Percentiles rank a stretch among this genome's conserved stretches.
Conservation (phyloP, 1,284 basidiomycete species). For the Pseudozyma tsukubaensis region DNA sequence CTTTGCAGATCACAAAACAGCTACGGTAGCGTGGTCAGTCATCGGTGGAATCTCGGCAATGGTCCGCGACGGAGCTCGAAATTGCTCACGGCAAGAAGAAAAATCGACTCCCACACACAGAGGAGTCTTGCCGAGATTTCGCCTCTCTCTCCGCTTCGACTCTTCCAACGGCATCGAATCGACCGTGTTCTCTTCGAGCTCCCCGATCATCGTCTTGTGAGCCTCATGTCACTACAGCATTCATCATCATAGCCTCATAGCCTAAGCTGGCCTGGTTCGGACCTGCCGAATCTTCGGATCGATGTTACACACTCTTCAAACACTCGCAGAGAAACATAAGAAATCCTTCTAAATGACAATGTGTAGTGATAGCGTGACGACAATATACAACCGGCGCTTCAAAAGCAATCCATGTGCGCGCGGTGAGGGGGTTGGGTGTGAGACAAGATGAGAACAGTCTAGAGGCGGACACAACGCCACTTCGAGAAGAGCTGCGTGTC, state of each 20-base stretch:
- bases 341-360: constrained; percentile 15
- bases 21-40: not conserved
- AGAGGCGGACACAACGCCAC: constrained; percentile 1
- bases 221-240: too few species aligned
- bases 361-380: constrained; percentile 14
- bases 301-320: not conserved
- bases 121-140: constrained; percentile 20
- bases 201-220: too few species aligned
- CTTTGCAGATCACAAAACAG: not conserved
- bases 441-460: not conserved
- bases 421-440: not conserved
- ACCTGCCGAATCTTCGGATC: not conserved
- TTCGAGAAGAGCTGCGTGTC: not conserved
- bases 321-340: not conserved
- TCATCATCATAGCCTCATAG: too few species aligned
- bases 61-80: constrained; percentile 20
- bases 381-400: constrained; percentile 16
- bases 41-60: constrained; percentile 35
- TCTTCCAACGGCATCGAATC: not conserved
- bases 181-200: too few species aligned
- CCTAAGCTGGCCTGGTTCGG: too few species aligned
- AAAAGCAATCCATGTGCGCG: not conserved
- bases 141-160: not conserved
- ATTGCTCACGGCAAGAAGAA: constrained; percentile 2
- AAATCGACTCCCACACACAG: not conserved